These are phyloP conservation scores for Suillus hirtellus DNA, from an alignment of 768 basidiomycete species.

Conservation along the genomic window DNA sequence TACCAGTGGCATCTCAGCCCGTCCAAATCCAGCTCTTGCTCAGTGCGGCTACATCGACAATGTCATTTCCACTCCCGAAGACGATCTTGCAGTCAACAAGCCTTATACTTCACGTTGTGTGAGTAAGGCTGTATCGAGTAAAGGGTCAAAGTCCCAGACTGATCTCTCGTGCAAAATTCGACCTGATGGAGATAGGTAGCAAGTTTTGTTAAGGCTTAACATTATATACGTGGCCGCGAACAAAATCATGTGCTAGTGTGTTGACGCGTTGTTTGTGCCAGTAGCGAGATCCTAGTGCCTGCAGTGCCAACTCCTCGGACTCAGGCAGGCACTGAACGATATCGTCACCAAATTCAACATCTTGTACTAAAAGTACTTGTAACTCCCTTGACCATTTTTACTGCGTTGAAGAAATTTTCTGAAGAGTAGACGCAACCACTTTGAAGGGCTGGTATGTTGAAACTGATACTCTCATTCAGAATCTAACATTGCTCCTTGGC, in stretches of 20 bases:
- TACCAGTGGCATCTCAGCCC: conserved; percentile 15
- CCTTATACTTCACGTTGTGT: conserved; percentile 19
- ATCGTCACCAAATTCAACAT: too few species aligned
- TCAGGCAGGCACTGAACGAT: too few species aligned
- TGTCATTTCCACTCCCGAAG: conserved; percentile 13
- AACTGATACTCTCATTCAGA: background rate
- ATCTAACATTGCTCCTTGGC: background rate
- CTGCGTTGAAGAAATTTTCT: background rate
- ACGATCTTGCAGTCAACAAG: conserved; percentile 14
- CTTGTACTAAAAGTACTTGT: background rate
- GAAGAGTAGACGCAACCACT: background rate
- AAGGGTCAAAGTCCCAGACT: background rate
- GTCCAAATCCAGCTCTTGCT: conserved; percentile 14
- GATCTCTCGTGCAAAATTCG: background rate
- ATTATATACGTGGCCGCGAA: background rate
- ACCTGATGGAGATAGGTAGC: background rate
- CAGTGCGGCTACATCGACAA: conserved; percentile 16
- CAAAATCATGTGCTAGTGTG: background rate
- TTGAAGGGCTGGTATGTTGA: background rate
- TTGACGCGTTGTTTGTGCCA: background rate
- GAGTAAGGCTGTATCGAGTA: conserved; percentile 5
- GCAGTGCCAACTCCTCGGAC: too few species aligned
- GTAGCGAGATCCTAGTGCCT: too few species aligned
- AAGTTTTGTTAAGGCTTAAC: background rate
- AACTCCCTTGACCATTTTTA: background rate